Percentiles rank a stretch among this genome's conserved stretches.
These are phyloP conservation scores for Arthroderma sp. DNA, from an alignment of 2,329 filamentous ascomycete species.

Conservation along the genomic window DNA sequence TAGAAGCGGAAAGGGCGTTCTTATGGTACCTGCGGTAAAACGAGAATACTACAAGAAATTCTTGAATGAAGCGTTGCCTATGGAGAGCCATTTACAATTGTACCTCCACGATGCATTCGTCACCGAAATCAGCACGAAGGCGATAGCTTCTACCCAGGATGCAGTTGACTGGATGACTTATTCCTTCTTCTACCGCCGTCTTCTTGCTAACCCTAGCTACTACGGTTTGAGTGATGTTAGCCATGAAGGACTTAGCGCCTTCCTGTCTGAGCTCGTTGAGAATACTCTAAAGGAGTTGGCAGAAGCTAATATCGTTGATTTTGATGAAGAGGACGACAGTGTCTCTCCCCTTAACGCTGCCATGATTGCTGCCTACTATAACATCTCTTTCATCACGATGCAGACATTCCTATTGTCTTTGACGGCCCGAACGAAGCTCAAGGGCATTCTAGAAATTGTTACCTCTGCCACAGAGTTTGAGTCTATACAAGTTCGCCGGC, in stretches of 20 bases:
- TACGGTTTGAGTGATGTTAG: slow-evolving; percentile 81
- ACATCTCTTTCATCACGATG: slow-evolving; percentile 98
- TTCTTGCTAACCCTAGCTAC: slow-evolving; percentile 91
- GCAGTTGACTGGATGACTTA: slow-evolving; percentile 98
- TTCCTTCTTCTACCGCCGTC: slow-evolving; percentile 91
- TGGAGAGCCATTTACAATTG: slow-evolving; percentile 84
- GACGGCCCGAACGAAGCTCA: slow-evolving; percentile 78
- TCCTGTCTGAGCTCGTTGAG: slow-evolving; percentile 89
- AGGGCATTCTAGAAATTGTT: slow-evolving; percentile 91
- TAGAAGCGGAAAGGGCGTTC: slow-evolving; percentile 72
- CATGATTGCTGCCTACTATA: slow-evolving; percentile 98
- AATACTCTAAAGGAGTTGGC: slow-evolving; percentile 77
- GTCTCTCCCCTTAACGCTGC: slow-evolving; percentile 85
- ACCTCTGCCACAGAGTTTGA: slow-evolving; percentile 97
- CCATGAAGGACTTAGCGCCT: slow-evolving; percentile 84
- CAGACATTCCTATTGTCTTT: slow-evolving; percentile 93
- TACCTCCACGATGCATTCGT: slow-evolving; percentile 95
- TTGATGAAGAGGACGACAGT: slow-evolving; percentile 85
- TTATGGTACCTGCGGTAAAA: slow-evolving; percentile 91
- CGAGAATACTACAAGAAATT: slow-evolving; percentile 99
- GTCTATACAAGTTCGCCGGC: slow-evolving; percentile 80
- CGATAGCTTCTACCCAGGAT: slow-evolving; percentile 88
- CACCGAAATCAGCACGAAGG: slow-evolving; percentile 90
- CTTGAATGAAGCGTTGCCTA: slow-evolving; percentile 84
- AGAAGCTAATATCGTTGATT: slow-evolving; percentile 89